Conservation (phyloP, 768 basidiomycete genomes). For the Clavaria fumosa region DNA sequence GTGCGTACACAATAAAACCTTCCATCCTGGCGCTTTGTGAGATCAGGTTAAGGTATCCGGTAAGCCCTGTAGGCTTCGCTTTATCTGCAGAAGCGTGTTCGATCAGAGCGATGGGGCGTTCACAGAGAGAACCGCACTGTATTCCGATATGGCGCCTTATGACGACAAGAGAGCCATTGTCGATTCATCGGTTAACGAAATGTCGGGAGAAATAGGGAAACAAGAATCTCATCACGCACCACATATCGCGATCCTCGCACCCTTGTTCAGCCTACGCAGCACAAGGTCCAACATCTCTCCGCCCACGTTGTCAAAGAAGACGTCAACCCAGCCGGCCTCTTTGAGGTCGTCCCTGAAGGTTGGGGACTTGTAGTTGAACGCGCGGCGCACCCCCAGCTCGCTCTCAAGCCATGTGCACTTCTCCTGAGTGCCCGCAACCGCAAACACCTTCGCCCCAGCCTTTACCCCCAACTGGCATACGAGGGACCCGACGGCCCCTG, state of each 20-base stretch:
- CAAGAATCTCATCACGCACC: conserved; percentile 31
- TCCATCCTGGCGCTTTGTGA: conserved; percentile 62
- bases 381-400: conserved; percentile 70
- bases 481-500: conserved; percentile 76
- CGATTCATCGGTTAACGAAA: not conserved
- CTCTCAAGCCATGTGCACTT: conserved; percentile 80
- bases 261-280: conserved; percentile 56
- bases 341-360: conserved; percentile 63
- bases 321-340: conserved; percentile 64
- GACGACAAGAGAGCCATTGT: not conserved
- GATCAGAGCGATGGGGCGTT: not conserved
- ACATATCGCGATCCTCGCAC: conserved; percentile 68
- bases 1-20: conserved; percentile 66
- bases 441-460: conserved; percentile 69
- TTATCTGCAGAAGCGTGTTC: conserved; percentile 27
- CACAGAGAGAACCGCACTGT: conserved; percentile 35
- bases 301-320: conserved; percentile 74
- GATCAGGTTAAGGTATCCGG: conserved; percentile 56
- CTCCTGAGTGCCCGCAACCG: conserved; percentile 69
- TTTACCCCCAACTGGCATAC: conserved; percentile 76
- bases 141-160: conserved; percentile 70
- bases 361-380: conserved; percentile 75
- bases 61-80: conserved; percentile 45
- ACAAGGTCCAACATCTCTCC: conserved; percentile 63
- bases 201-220: conserved; percentile 1